Conservation (phyloP, 768 basidiomycete genomes). For the Phaeolepiota aurea region DNA sequence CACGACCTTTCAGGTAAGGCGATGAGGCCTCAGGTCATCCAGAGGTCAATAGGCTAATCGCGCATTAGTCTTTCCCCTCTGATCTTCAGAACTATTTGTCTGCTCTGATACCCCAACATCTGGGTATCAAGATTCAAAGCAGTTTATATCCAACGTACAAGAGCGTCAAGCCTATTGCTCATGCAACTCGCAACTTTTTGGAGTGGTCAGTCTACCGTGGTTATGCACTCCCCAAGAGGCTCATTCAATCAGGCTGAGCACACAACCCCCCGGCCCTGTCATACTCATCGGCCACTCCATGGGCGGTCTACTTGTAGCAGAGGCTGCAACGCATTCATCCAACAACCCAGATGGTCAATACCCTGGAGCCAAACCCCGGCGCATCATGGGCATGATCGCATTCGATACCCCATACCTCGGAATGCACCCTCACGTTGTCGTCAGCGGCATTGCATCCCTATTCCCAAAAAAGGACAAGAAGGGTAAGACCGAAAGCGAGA, state of each 20-base stretch:
- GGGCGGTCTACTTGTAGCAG: slow-evolving; percentile 52
- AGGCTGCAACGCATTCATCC: slow-evolving; percentile 38
- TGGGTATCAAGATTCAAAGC: slow-evolving; percentile 30
- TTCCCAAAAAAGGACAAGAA: slow-evolving; percentile 29
- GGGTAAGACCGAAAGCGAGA: slow-evolving; percentile 22
- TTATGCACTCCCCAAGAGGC: background rate
- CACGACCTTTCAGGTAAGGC: background rate
- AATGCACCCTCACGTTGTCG: slow-evolving; percentile 55
- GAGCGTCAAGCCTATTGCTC: slow-evolving; percentile 42
- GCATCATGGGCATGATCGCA: slow-evolving; percentile 46
- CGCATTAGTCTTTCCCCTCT: slow-evolving; percentile 40
- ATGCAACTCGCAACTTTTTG: slow-evolving; percentile 44
- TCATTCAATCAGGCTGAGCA: slow-evolving; percentile 32
- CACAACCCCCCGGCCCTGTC: slow-evolving; percentile 46
- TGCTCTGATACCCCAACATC: slow-evolving; percentile 20
- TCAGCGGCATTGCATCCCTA: slow-evolving; percentile 47
- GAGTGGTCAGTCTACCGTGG: slow-evolving; percentile 31
- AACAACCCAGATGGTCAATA: slow-evolving; percentile 21
- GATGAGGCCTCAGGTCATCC: background rate
- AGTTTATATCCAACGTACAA: slow-evolving; percentile 57
- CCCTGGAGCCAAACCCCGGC: slow-evolving; percentile 22
- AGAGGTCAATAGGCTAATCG: background rate
- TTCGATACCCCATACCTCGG: slow-evolving; percentile 54
- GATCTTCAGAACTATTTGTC: slow-evolving; percentile 40
- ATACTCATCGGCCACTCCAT: slow-evolving; percentile 53